phyloP scores from a whole-genome alignment of 805 yeast species.

The Pichia nanzhaoensis region DNA sequence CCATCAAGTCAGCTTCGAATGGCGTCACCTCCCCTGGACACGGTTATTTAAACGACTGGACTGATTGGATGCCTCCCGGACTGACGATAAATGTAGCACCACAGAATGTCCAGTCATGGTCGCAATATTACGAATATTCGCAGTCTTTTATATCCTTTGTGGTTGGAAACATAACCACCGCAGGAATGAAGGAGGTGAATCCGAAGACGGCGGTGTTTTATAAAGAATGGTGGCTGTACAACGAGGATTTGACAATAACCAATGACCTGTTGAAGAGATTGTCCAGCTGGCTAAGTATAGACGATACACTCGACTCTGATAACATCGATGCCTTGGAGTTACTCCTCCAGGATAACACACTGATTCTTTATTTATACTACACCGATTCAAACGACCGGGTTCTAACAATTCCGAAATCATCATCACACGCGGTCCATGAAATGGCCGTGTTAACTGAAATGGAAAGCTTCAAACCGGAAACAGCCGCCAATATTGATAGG shows the following conservation, averaged over 20 bases:
- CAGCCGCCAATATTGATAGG: conserved; percentile 2
- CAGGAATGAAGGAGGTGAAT: not conserved
- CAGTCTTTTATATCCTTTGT: not conserved
- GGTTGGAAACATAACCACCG: conserved; percentile 11
- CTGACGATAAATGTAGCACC: conserved; percentile 26
- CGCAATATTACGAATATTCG: conserved; percentile 19
- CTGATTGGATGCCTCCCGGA: conserved; percentile 12
- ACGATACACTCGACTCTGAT: not conserved
- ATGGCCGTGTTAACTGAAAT: conserved; percentile 14
- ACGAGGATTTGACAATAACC: not conserved
- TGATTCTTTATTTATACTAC: not conserved
- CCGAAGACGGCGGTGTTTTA: conserved; percentile 13
- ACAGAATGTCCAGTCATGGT: conserved; percentile 20
- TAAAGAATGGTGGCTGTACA: conserved; percentile 24
- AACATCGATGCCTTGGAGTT: conserved; percentile 5
- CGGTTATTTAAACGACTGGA: conserved; percentile 2
- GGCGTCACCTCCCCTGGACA: no score
- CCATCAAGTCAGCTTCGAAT: no score
- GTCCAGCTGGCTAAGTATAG: not conserved
- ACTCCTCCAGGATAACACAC: conserved; percentile 1
- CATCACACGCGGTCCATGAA: not conserved
- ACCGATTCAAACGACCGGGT: no score
- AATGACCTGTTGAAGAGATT: not conserved
- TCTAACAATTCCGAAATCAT: no score
- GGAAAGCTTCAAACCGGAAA: not conserved